phyloP scores from a whole-genome alignment of 768 basidiomycete genomes.

The Leccinum boreale region DNA sequence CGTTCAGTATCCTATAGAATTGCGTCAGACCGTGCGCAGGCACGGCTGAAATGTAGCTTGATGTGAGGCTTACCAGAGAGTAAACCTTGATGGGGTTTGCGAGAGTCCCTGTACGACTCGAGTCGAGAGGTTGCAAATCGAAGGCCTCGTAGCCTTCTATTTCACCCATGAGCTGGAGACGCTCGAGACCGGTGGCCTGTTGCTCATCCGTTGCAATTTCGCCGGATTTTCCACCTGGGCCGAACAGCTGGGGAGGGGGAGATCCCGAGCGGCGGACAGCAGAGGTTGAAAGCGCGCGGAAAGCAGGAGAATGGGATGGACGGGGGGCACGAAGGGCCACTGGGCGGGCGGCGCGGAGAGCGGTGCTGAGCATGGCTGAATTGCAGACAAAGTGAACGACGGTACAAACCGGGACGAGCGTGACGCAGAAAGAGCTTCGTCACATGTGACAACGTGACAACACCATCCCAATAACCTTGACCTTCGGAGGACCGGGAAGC shows the following conservation, averaged over 20 bases:
- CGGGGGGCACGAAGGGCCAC: conserved; percentile 20
- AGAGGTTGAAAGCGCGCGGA: conserved; percentile 61
- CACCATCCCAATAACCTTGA: too few species aligned
- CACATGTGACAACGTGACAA: conserved; percentile 22
- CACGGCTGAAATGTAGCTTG: not conserved
- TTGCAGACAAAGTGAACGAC: conserved; percentile 6
- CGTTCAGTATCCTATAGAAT: conserved; percentile 67
- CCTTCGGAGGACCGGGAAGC: too few species aligned
- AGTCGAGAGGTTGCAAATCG: conserved; percentile 80
- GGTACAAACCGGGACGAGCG: conserved; percentile 27
- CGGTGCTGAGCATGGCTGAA: conserved; percentile 25
- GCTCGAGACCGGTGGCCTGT: conserved; percentile 95
- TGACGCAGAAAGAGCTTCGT: conserved; percentile 24
- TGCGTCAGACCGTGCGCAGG: not conserved
- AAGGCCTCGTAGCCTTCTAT: conserved; percentile 88
- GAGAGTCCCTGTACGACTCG: conserved; percentile 84
- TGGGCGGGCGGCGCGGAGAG: conserved; percentile 28
- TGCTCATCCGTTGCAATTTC: conserved; percentile 80
- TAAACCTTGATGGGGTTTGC: conserved; percentile 84
- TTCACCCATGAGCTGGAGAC: conserved; percentile 88
- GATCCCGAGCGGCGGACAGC: conserved; percentile 54
- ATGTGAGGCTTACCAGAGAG: conserved; percentile 62
- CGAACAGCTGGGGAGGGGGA: conserved; percentile 63
- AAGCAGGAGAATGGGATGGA: conserved; percentile 23
- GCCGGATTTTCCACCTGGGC: conserved; percentile 68